Evolutionary conservation across 2,329 filamentous ascomycete genomes (phyloP).

Genomic region (Fusarium sterilihyphosum): DNA sequence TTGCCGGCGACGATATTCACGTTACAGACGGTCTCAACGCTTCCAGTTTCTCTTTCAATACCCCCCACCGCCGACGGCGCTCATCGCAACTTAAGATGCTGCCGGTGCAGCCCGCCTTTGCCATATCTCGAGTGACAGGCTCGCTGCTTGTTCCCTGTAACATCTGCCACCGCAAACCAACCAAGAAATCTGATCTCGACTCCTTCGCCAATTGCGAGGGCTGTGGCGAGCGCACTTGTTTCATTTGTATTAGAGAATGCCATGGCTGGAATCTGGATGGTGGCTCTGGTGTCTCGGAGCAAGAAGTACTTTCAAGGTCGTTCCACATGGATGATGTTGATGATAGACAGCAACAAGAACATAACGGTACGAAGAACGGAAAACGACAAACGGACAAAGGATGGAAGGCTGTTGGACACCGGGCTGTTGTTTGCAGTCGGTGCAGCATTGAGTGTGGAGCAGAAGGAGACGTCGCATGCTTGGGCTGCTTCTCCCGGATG

Average conservation of each 20-base stretch:
- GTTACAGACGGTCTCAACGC: slow-evolving; percentile 23
- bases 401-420: slow-evolving; percentile 58
- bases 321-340: slow-evolving; percentile 63
- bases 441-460: slow-evolving; percentile 74
- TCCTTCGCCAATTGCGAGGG: slow-evolving; percentile 71
- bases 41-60: neutral
- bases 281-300: slow-evolving; percentile 42
- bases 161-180: slow-evolving; percentile 73
- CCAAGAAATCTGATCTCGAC: slow-evolving; percentile 72
- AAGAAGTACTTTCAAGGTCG: slow-evolving; percentile 54
- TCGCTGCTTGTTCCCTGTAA: slow-evolving; percentile 66
- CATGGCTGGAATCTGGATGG: slow-evolving; percentile 55
- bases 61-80: slow-evolving; percentile 38
- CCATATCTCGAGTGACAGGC: slow-evolving; percentile 19
- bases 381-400: slow-evolving; percentile 39
- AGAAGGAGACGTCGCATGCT: slow-evolving; percentile 73
- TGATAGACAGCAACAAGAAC: slow-evolving; percentile 34
- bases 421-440: slow-evolving; percentile 69
- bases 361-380: slow-evolving; percentile 13
- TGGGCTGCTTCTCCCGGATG: slow-evolving; percentile 66
- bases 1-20: slow-evolving; percentile 38
- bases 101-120: slow-evolving; percentile 31
- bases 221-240: slow-evolving; percentile 72
- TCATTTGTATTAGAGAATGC: slow-evolving; percentile 74
- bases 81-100: slow-evolving; percentile 41